Evolutionary conservation across 164 flowering plant genomes (phyloP), one percentile per base, ranked within the genome.

Genomic region (Santalum album): DNA sequence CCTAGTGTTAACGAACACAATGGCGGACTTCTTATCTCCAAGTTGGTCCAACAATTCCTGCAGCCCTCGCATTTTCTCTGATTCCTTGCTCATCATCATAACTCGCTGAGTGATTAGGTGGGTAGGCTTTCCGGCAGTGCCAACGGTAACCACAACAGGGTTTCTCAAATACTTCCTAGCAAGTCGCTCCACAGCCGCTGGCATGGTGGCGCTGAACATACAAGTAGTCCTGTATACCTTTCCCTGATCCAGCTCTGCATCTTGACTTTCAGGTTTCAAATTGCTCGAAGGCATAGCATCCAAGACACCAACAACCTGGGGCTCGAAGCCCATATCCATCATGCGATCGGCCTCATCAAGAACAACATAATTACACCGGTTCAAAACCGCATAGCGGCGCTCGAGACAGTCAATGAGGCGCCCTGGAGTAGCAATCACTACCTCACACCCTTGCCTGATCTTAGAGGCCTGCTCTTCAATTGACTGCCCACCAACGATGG

Each of bases 191-290:
- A 87, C 96, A 27, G 96, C 84, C 1, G 87, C 77, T 0, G 97
- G 96, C 97, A 90, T 87, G 7, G 96, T 90, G 10, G 97, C 97
- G 66, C 95, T 86, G 36, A 90, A 90, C 98, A 90, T 90, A 43
- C 87, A 86, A 21, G 96, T 90, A 0, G 98, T 90, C 39, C 96
- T 53, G 55, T 90, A 90, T 22, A 90, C 86, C 74, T 51, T 70
- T 45, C 85, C 87, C 73, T 72, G 87, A 52, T 90, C 97, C 34
- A 90, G 90, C 76, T 90, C 92, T 39, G 87, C 97, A 59, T 89
- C 97, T 69, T 89, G 90, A 63, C 87, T 89, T 68, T 89, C 95
- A 0, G 97, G 97, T 51, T 88, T 88, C 63, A 88, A 44, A 72
- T 86, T 90, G 60, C 92, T 90, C 0, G 97, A 90, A 24, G 94